Evolutionary conservation across 2,329 filamentous ascomycete genomes (phyloP).

Genomic region (Nothophoma quercina): DNA sequence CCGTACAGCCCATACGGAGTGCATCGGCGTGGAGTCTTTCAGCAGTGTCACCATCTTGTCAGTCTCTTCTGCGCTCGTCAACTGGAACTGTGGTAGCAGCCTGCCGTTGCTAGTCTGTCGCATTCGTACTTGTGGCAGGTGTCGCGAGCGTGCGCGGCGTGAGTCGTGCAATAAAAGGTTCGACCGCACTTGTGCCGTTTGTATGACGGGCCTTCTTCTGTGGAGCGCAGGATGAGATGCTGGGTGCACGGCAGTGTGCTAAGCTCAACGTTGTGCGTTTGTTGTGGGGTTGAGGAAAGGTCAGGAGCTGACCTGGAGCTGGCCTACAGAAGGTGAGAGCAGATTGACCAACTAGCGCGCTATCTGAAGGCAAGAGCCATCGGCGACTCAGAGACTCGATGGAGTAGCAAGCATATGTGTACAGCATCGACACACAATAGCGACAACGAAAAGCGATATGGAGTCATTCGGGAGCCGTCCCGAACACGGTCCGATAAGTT

Average conservation of each 20-base stretch:
- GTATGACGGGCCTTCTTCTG: slow-evolving; percentile 1
- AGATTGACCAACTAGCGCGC: neutral
- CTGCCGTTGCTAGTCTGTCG: neutral
- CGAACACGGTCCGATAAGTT: slow-evolving; percentile 3
- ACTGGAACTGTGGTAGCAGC: neutral
- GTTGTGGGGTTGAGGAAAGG: neutral
- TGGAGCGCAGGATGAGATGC: neutral
- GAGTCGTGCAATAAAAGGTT: slow-evolving; percentile 3
- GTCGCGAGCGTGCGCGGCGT: slow-evolving; percentile 12
- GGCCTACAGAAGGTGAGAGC: neutral
- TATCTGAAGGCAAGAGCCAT: neutral
- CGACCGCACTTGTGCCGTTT: slow-evolving; percentile 1
- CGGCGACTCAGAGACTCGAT: no score
- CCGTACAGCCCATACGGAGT: neutral
- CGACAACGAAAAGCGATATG: neutral
- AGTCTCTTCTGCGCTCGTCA: neutral
- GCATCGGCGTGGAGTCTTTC: neutral
- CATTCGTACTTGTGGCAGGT: slow-evolving; percentile 1
- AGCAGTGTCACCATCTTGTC: neutral
- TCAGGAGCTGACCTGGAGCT: no score
- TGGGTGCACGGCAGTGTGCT: neutral
- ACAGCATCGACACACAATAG: neutral
- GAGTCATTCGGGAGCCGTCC: neutral
- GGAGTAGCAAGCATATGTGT: no score
- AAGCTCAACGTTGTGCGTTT: neutral